Evolutionary conservation across 805 yeast species (phyloP).

Genomic region (Henningerozyma blattae): DNA sequence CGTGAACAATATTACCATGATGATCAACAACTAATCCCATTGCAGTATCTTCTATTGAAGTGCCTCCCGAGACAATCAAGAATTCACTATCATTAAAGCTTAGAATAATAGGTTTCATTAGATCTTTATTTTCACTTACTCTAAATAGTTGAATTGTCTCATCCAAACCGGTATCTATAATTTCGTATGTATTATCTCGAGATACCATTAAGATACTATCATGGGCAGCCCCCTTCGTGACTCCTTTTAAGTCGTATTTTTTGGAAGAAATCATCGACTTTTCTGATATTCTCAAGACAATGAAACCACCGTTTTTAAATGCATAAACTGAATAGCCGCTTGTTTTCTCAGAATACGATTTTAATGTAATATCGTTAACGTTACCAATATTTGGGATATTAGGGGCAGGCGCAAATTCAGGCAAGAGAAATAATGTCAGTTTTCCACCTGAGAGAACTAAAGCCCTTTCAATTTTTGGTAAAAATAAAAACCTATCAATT

Average conservation of each 20-base stretch:
- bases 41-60: slow-evolving; percentile 12
- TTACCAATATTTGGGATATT: slow-evolving; percentile 9
- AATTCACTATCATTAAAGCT: slow-evolving; percentile 10
- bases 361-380: slow-evolving; percentile 11
- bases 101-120: slow-evolving; percentile 15
- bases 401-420: slow-evolving; percentile 26
- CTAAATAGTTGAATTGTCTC: slow-evolving; percentile 15
- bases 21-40: slow-evolving; percentile 22
- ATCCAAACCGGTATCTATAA: slow-evolving; percentile 10
- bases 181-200: slow-evolving; percentile 14
- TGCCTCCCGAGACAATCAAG: slow-evolving; percentile 22
- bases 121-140: slow-evolving; percentile 15
- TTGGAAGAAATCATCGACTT: slow-evolving; percentile 1
- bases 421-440: slow-evolving; percentile 18
- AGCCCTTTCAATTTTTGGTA: slow-evolving; percentile 22
- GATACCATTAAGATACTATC: slow-evolving; percentile 13
- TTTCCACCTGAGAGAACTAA: slow-evolving; percentile 12
- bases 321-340: slow-evolving; percentile 9
- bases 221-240: slow-evolving; percentile 9
- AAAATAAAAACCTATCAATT: slow-evolving; percentile 15
- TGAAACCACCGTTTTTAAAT: slow-evolving; percentile 7
- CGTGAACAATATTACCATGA: slow-evolving; percentile 22
- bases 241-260: slow-evolving; percentile 6
- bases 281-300: slow-evolving; percentile 6
- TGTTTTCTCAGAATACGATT: slow-evolving; percentile 8